phyloP scores from a whole-genome alignment of 257 asterid species.

The Vinca minor region DNA sequence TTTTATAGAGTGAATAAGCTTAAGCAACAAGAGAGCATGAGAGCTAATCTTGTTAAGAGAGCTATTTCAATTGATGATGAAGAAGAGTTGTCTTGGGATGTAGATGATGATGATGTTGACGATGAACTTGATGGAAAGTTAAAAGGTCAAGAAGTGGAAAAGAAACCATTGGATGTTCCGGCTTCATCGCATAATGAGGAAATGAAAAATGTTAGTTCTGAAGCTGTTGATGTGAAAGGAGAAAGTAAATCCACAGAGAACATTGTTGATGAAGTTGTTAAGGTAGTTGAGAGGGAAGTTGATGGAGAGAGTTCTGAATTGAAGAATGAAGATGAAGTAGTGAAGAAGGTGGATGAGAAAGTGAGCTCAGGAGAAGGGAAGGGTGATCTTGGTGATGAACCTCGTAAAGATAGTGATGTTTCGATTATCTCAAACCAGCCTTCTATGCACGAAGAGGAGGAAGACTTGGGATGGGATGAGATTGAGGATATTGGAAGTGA shows the following conservation, averaged over 20 bases:
- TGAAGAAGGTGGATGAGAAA: constrained; percentile 27
- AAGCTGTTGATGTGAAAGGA: constrained; percentile 15
- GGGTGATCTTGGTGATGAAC: constrained; percentile 15
- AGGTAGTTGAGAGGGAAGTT: constrained; percentile 5
- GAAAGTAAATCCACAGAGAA: too few relatives aligned
- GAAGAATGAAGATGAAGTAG: constrained; percentile 19
- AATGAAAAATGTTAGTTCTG: constrained; percentile 11
- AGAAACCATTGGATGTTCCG: constrained; percentile 16
- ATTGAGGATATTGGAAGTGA: constrained; percentile 63
- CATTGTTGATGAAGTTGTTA: constrained; percentile 14
- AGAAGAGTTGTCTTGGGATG: constrained; percentile 84
- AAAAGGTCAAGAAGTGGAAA: too few relatives aligned
- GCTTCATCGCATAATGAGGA: too few relatives aligned
- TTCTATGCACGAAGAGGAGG: constrained; percentile 47
- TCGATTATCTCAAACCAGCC: constrained; percentile 23
- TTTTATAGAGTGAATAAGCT: constrained; percentile 73
- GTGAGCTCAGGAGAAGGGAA: constrained; percentile 8
- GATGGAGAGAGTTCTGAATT: constrained; percentile 16
- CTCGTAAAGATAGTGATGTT: constrained; percentile 23
- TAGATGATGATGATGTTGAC: constrained; percentile 68
- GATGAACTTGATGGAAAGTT: too few relatives aligned
- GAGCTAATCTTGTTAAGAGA: constrained; percentile 71
- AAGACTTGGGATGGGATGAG: constrained; percentile 86
- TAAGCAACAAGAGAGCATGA: constrained; percentile 63
- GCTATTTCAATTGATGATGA: constrained; percentile 63